phyloP scores from a whole-genome alignment of 352 stramenopile genomes.

The Pythium insidiosum region DNA sequence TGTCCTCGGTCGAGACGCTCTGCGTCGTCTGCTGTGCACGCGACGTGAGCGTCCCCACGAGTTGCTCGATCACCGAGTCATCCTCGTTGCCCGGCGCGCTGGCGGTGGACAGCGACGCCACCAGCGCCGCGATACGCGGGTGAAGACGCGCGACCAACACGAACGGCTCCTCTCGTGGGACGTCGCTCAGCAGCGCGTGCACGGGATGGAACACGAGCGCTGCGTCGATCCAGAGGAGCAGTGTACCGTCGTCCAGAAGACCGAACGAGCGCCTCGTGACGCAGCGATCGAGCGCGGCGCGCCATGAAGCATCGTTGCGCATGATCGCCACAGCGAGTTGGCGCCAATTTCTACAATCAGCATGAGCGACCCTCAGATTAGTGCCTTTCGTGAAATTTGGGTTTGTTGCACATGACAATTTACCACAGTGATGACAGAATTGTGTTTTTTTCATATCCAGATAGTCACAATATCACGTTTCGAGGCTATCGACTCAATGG shows the following conservation, averaged over 20 bases:
- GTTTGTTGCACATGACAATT: no score
- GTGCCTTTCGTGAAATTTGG: no score
- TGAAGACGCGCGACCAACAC: slow-evolving; percentile 14
- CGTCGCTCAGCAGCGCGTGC: slow-evolving; percentile 8
- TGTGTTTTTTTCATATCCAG: no score
- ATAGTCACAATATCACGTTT: no score
- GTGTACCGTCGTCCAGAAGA: slow-evolving; percentile 4
- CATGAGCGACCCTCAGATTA: no score
- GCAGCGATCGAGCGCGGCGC: slow-evolving; percentile 1
- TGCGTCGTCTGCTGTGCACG: not conserved
- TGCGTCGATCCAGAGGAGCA: slow-evolving; percentile 10
- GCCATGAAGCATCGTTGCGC: not conserved
- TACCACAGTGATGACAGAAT: no score
- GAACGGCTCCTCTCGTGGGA: not conserved
- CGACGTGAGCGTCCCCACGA: not conserved
- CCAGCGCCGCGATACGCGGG: slow-evolving; percentile 2
- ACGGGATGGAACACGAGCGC: slow-evolving; percentile 10
- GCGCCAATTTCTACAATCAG: no score
- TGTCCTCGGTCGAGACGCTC: not conserved
- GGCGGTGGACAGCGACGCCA: not conserved
- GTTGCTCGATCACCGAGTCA: slow-evolving; percentile 3
- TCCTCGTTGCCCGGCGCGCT: not conserved
- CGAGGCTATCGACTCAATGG: no score
- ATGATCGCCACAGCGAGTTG: no score
- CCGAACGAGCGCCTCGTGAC: slow-evolving; percentile 2